Percentiles rank a stretch among this genome's conserved stretches.
These are phyloP conservation scores for Anthoceros angustus DNA, from an alignment of 225 moss, liverwort and hornwort species.

Conservation along the genomic window DNA sequence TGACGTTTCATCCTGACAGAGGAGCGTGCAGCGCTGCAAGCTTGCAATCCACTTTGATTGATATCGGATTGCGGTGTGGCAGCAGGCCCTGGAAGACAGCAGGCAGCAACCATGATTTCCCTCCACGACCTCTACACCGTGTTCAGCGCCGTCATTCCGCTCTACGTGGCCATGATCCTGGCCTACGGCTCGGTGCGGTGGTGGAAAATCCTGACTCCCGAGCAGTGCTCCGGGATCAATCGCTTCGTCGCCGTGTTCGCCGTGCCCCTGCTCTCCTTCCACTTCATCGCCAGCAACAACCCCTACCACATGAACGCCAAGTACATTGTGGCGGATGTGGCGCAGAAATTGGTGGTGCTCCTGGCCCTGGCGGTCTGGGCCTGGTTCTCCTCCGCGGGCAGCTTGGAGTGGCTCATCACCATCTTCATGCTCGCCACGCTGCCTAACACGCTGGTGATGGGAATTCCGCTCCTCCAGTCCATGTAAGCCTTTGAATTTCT, in stretches of 20 bases:
- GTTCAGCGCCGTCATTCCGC: constrained; percentile 76
- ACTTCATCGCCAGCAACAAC: constrained; percentile 79
- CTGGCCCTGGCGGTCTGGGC: constrained; percentile 51
- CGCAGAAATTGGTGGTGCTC: constrained; percentile 54
- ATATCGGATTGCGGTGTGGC: too few relatives aligned
- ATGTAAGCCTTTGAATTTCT: constrained; percentile 17
- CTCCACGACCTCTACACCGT: constrained; percentile 72
- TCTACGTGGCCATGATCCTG: constrained; percentile 93
- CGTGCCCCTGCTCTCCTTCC: constrained; percentile 84
- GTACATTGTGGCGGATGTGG: constrained; percentile 70
- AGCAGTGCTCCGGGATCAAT: constrained; percentile 94
- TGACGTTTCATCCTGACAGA: too few relatives aligned
- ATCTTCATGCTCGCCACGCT: constrained; percentile 80
- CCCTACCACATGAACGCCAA: constrained; percentile 79
- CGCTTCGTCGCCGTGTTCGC: constrained; percentile 92
- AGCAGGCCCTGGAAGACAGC: too few relatives aligned
- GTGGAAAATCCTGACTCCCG: constrained; percentile 83
- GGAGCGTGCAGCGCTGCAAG: too few relatives aligned
- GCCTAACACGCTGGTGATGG: constrained; percentile 95
- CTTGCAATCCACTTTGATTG: too few relatives aligned
- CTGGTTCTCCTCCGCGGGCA: constrained; percentile 50
- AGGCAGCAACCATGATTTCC: constrained; percentile 50
- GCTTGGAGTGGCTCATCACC: constrained; percentile 93
- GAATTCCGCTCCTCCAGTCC: constrained; percentile 70
- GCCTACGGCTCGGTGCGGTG: constrained; percentile 94